Base-by-base conservation (phyloP, 768 basidiomycete genomes). In the Cyclocybe cylindracea region DNA sequence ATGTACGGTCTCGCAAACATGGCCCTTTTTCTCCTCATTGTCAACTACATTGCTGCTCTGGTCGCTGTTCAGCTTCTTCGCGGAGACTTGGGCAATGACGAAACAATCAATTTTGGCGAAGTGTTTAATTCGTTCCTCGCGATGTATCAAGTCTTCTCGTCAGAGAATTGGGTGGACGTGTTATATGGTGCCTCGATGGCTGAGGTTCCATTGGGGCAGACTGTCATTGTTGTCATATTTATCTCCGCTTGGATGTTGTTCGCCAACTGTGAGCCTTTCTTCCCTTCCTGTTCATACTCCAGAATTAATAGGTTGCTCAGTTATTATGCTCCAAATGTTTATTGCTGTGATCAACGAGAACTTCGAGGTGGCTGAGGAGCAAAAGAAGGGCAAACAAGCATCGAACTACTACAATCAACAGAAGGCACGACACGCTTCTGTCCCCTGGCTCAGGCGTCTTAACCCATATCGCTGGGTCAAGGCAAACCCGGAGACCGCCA, bases 291-390 rank as follows among this genome's bases (percentile, higher is more conserved):
- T 35, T 48, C 10, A 45, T 32, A 29, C 24, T 34, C 13, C 43
- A 60, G 24, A 51, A 43, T 43, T 37, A 40, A 7, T 14, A 10
- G 9, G 7, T 50, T 32, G 9, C 46, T 6, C 47, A 95, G 94
- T 93, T 75, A 91, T 96, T 61, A 78, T 96, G 7, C 67, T 96
- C 44, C 94, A 96, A 64, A 89, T 98, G 86, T 97, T 98, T 74
- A 91, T 98, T 61, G 96, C 96, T 33, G 94, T 96, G 40, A 94
- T 97, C 76, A 91, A 94, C 62, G 94, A 95, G 75, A 96, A 95
- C 68, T 98, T 98, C 61, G 78, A 86, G 18, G 84, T 97, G 5
- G 93, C 93, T 0, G 96, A 98, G 62, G 92, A 95, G 64, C 80
- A 85, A 24, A 98, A 98, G 74, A 84, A 87, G 46, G 79, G 80